Evolutionary conservation across 768 basidiomycete species (phyloP), one percentile per base, ranked within the genome.

Genomic region (Auricularia cornea): DNA sequence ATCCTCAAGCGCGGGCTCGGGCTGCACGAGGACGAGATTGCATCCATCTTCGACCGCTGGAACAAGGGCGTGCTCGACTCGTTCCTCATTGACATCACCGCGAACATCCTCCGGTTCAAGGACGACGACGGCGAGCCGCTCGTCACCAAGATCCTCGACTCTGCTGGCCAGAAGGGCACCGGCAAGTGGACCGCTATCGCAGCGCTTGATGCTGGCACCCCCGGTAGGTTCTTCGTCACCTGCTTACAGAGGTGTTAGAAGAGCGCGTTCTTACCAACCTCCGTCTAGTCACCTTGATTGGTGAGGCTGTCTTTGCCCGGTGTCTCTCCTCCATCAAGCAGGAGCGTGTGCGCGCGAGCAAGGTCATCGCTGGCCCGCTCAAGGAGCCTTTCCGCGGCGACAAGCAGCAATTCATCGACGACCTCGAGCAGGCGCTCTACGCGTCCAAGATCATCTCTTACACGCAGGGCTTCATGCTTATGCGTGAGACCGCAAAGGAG

Each of bases 361-460:
- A 92, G 80, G 78, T 84, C 68, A 89, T 98, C 68, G 78, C 86
- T 65, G 97, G 94, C 40, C 97, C 97, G 41, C 87, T 91, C 73
- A 91, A 88, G 74, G 93, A 96, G 74, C 77, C 86, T 28, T 98
- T 98, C 92, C 87, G 87, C 66, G 97, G 96, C 65, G 94, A 98
- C 85, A 98, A 98, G 83, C 83, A 95, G 75, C 90, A 94, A 72
- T 99, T 99, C 80, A 97, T 99, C 75, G 92, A 97, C 73, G 97
- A 99, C 77, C 89, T 99, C 66, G 97, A 98, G 78, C 97, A 98
- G 76, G 97, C 96, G 59, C 83, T 99, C 64, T 99, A 99, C 78
- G 97, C 96, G 60, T 97, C 95, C 70, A 99, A 99, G 84, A 94
- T 99, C 76, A 96, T 98, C 71, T 98, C 96, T 32, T 99, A 99